These are phyloP conservation scores for Trichoderma semiorbis DNA, from an alignment of 2,329 filamentous ascomycete genomes.

Conservation along the genomic window DNA sequence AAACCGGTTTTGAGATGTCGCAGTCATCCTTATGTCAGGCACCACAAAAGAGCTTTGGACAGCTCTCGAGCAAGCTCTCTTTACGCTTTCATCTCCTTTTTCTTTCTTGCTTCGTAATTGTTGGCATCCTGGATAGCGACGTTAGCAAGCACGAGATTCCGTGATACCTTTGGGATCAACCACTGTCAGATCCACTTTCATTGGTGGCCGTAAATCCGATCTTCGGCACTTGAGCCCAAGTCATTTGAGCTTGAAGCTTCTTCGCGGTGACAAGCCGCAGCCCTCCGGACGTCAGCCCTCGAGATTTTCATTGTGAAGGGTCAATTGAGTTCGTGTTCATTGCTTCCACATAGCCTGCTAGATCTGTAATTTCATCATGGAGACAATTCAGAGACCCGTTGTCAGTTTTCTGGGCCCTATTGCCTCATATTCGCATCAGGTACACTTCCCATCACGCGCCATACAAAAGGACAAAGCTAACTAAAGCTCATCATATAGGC, in stretches of 20 bases:
- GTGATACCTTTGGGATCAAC: background rate
- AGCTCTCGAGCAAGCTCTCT: background rate
- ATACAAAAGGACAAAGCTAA: background rate
- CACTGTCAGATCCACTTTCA: slow-evolving; percentile 3
- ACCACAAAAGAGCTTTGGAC: slow-evolving; percentile 2
- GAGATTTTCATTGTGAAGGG: background rate
- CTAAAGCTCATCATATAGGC: slow-evolving; percentile 33
- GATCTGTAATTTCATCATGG: slow-evolving; percentile 21
- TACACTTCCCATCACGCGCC: slow-evolving; percentile 25
- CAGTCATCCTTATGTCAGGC: slow-evolving; percentile 18
- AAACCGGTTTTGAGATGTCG: background rate
- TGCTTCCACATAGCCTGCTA: background rate
- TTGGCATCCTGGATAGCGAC: background rate
- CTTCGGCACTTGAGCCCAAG: slow-evolving; percentile 1
- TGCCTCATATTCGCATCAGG: slow-evolving; percentile 52
- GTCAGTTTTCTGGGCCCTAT: slow-evolving; percentile 50
- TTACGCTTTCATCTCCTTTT: background rate
- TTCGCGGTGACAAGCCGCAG: background rate
- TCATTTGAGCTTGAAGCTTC: background rate
- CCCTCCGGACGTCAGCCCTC: background rate
- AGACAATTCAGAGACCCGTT: slow-evolving; percentile 35
- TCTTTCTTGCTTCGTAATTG: background rate
- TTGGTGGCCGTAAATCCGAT: slow-evolving; percentile 1
- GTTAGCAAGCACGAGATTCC: background rate
- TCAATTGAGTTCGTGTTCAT: background rate